Conservation (phyloP, 2,329 filamentous ascomycete genomes). For the Falciphora oryzae region DNA sequence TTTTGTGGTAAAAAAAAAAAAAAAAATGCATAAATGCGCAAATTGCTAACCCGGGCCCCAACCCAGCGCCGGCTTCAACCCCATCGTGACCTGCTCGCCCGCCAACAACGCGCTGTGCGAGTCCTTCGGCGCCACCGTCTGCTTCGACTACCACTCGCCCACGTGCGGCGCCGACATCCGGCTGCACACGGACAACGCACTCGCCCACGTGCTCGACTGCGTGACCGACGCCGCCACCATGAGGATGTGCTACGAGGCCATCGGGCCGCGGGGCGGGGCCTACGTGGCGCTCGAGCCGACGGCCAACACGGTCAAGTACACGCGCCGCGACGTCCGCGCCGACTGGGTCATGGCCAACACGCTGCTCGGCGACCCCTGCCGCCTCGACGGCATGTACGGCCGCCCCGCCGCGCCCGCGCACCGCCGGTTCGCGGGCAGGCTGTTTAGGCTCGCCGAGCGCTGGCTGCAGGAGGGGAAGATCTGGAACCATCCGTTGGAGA, state of each 20-base stretch:
- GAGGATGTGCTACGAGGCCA: slow-evolving; percentile 15
- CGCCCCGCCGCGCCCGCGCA: slow-evolving; percentile 14
- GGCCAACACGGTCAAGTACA: slow-evolving; percentile 14
- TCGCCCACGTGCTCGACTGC: slow-evolving; percentile 15
- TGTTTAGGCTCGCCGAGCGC: slow-evolving; percentile 10
- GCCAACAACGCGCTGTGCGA: slow-evolving; percentile 12
- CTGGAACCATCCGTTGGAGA: no score
- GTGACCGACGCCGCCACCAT: slow-evolving; percentile 14
- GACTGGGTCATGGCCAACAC: slow-evolving; percentile 17
- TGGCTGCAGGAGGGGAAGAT: no score
- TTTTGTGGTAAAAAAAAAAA: not conserved
- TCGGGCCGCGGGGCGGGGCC: slow-evolving; percentile 11
- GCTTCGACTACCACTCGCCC: slow-evolving; percentile 17
- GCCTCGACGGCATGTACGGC: slow-evolving; percentile 28
- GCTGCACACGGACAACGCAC: slow-evolving; percentile 14
- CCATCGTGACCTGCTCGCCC: slow-evolving; percentile 16
- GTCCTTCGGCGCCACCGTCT: slow-evolving; percentile 14
- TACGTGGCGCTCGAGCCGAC: slow-evolving; percentile 16
- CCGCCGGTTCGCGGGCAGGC: slow-evolving; percentile 11
- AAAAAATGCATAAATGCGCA: no score
- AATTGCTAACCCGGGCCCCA: not conserved
- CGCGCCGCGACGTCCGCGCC: slow-evolving; percentile 13
- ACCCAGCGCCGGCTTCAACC: slow-evolving; percentile 12
- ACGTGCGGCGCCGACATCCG: slow-evolving; percentile 18
- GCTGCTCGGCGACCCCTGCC: slow-evolving; percentile 13